Evolutionary conservation across 2,329 filamentous ascomycete genomes (phyloP), one percentile per base, ranked within the genome.

Genomic region (Diaporthe sp.): DNA sequence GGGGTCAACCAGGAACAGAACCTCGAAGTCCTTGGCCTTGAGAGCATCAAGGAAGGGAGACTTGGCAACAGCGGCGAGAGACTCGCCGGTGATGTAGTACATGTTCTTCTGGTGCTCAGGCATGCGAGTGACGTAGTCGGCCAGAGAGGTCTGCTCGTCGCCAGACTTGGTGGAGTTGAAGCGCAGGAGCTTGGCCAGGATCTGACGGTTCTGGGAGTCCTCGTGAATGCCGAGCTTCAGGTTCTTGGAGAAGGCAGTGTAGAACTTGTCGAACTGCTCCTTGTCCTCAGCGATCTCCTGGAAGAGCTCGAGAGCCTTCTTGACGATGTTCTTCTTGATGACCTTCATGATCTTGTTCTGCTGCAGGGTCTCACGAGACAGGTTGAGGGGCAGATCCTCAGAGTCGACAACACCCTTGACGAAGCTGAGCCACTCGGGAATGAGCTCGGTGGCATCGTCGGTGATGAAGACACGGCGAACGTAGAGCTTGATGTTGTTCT

Each of bases 261-360:
- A 99, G 94, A 99, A 99, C 93, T 99, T 99, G 93, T 99, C 97
- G 87, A 99, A 99, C 88, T 98, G 95, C 93, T 99, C 97, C 89
- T 98, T 98, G 89, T 99, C 97, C 92, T 99, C 97, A 76, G 97
- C 93, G 79, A 99, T 99, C 91, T 99, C 97, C 83, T 93, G 92
- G 94, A 99, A 99, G 86, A 99, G 95, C 92, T 99, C 97, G 80
- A 99, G 95, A 80, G 95, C 95, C 95, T 99, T 99, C 96, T 98
- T 99, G 92, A 99, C 96, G 80, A 99, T 98, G 94, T 99, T 99
- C 95, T 99, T 99, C 93, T 97, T 98, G 92, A 98, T 98, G 87
- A 98, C 97, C 94, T 98, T 98, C 97, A 98, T 98, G 92, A 99
- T 99, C 95, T 98, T 98, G 94, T 98, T 99, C 92, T 98, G 97